Evolutionary conservation across 108 stramenopile genomes (phyloP).

Genomic region (Skeletonema marinoi): DNA sequence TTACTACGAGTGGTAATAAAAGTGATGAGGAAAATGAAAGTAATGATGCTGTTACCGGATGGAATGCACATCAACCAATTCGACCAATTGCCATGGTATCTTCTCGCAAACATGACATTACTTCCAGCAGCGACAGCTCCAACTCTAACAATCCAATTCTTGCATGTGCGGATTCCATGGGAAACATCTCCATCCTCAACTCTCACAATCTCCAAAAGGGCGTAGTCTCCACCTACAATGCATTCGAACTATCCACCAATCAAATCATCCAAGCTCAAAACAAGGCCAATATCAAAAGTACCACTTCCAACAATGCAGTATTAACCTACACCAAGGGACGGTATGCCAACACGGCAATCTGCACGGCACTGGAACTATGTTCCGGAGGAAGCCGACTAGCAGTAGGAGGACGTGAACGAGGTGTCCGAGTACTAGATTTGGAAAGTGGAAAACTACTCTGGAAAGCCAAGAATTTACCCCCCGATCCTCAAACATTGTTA

Average conservation of each 20-base stretch:
- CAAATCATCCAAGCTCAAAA: background rate
- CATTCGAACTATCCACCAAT: slow-evolving; percentile 5
- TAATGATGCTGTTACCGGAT: background rate
- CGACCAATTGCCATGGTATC: slow-evolving; percentile 38
- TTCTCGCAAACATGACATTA: background rate
- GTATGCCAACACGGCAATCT: slow-evolving; percentile 53
- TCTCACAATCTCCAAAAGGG: slow-evolving; percentile 9
- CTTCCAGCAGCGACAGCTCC: background rate
- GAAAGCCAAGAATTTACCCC: slow-evolving; percentile 85
- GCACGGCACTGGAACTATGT: slow-evolving; percentile 63
- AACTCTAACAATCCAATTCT: slow-evolving; percentile 3
- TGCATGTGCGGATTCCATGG: slow-evolving; percentile 32
- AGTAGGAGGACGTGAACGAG: slow-evolving; percentile 79
- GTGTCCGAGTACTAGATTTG: slow-evolving; percentile 66
- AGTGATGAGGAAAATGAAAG: background rate
- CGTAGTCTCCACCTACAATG: slow-evolving; percentile 32
- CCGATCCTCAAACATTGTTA: slow-evolving; percentile 84
- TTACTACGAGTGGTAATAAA: background rate
- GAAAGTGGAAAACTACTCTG: slow-evolving; percentile 63
- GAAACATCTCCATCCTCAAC: slow-evolving; percentile 29
- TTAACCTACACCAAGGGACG: slow-evolving; percentile 69
- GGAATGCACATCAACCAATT: slow-evolving; percentile 15
- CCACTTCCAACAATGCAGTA: slow-evolving; percentile 2
- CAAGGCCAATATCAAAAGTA: slow-evolving; percentile 7
- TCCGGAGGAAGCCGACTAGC: slow-evolving; percentile 42